phyloP scores from a whole-genome alignment of 2,329 filamentous ascomycete species.

The Nannizziopsis arthrosporioides region DNA sequence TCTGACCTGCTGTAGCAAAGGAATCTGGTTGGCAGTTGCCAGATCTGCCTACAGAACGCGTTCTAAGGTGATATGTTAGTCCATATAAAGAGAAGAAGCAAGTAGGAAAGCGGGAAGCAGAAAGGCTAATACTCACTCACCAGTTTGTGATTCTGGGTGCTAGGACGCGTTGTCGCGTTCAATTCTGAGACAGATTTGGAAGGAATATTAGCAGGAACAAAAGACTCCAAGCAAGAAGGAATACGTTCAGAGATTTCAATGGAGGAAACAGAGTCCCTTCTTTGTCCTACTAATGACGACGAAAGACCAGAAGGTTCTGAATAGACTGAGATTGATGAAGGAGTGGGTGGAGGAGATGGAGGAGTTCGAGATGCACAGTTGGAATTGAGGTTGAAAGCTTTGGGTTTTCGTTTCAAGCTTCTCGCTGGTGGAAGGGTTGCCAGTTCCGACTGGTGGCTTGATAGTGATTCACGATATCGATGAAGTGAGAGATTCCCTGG shows the following conservation, averaged over 20 bases:
- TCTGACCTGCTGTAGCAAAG: constrained; percentile 11
- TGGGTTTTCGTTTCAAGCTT: constrained; percentile 16
- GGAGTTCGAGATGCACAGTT: constrained; percentile 8
- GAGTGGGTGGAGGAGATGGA: constrained; percentile 14
- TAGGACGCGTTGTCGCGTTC: constrained; percentile 2
- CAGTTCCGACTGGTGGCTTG: constrained; percentile 6
- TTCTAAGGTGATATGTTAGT: constrained; percentile 15
- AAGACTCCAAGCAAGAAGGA: not conserved
- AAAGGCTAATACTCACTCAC: constrained; percentile 14
- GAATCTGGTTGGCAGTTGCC: constrained; percentile 13
- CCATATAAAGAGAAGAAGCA: constrained; percentile 2
- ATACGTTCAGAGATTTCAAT: not conserved
- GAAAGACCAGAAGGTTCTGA: constrained; percentile 3
- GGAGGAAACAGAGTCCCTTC: too few species aligned
- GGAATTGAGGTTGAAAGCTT: constrained; percentile 15
- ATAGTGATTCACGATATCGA: constrained; percentile 16
- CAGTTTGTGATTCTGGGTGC: constrained; percentile 7
- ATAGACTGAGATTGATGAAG: constrained; percentile 3
- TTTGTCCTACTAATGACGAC: not conserved
- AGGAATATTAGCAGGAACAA: not conserved
- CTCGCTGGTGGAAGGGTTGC: constrained; percentile 8
- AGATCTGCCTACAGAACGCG: constrained; percentile 12
- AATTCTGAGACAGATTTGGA: not conserved
- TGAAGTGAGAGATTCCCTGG: constrained; percentile 14
- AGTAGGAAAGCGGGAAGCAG: not conserved